Evolutionary conservation across 805 yeast species (phyloP), one percentile per base, ranked within the genome.

Genomic region (Saturnispora sanitii): DNA sequence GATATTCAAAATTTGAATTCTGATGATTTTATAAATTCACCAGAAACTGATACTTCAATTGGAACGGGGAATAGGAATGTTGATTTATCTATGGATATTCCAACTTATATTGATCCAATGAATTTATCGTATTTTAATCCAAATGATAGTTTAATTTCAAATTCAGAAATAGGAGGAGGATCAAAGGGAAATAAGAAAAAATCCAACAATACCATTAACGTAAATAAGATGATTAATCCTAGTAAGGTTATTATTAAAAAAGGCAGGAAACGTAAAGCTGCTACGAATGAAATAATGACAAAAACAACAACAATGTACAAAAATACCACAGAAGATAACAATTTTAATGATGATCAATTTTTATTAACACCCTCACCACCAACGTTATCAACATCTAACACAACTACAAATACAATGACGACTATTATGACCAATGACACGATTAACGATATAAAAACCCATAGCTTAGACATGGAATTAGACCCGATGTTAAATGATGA

Each of bases 81-180:
- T 8, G 23, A 35, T 18, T 15, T 41, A 7, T 20, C 38, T 3
- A 32, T 34, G 6, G 6, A n/a, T 8, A n/a, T 35, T 18, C 15
- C 45, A 6, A 39, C 18, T n/a, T 28, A 20, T 30, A 35, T 35
- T 13, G 64, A 60, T 45, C 63, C 65, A 7, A 50, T 55, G 22
- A 57, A 55, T 38, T 45, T 61, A 18, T 56, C 60, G 17, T 60
- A 56, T 41, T 12, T 27, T 11, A 12, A 27, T 11, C 7, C n/a
- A 6, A 12, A 11, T 12, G 6, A 11, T 12, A 27, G 16, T 12
- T 16, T n/a, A 18, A n/a, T n/a, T n/a, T n/a, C n/a, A n/a, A n/a
- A n/a, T n/a, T n/a, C n/a, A n/a, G n/a, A n/a, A n/a, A n/a, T n/a
- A n/a, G n/a, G n/a, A n/a, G n/a, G n/a, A n/a, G n/a, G n/a, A n/a